Percentiles rank a stretch among this genome's conserved stretches.
Evolutionary conservation across 148 eudicot genomes (phyloP).

Genomic region (Dysphania ambrosioides): DNA sequence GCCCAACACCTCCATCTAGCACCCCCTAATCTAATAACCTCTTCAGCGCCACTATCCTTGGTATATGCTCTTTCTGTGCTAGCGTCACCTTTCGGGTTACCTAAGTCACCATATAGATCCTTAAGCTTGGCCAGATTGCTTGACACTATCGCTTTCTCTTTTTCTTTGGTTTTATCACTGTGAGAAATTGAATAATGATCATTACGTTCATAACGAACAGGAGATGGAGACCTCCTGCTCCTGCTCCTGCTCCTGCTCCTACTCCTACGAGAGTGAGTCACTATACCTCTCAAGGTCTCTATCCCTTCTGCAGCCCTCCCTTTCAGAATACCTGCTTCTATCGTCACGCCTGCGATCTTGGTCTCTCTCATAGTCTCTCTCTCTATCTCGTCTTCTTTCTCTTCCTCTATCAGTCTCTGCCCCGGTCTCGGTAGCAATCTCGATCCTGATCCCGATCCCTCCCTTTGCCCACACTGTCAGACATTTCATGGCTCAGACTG

Average conservation of each 20-base stretch:
- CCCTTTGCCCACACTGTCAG: slow-evolving; percentile 45
- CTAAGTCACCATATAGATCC: slow-evolving; percentile 77
- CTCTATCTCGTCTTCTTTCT: slow-evolving; percentile 28
- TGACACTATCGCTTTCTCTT: slow-evolving; percentile 43
- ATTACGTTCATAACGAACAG: slow-evolving; percentile 18
- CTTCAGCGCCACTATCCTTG: slow-evolving; percentile 59
- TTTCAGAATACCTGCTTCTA: slow-evolving; percentile 36
- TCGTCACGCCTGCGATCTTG: slow-evolving; percentile 63
- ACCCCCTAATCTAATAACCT: slow-evolving; percentile 85
- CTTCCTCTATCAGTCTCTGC: slow-evolving; percentile 30
- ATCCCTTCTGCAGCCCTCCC: slow-evolving; percentile 61
- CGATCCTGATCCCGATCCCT: slow-evolving; percentile 36
- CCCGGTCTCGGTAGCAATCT: slow-evolving; percentile 38
- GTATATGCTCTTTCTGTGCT: slow-evolving; percentile 33
- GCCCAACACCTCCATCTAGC: slow-evolving; percentile 62
- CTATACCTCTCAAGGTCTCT: slow-evolving; percentile 41
- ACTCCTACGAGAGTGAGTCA: slow-evolving; percentile 54
- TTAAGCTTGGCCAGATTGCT: slow-evolving; percentile 84
- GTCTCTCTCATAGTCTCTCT: slow-evolving; percentile 38
- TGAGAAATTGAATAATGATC: slow-evolving; percentile 41
- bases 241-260: slow-evolving; percentile 62
- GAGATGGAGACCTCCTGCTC: slow-evolving; percentile 54
- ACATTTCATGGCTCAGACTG: slow-evolving; percentile 75
- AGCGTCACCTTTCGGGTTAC: slow-evolving; percentile 44
- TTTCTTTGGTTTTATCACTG: slow-evolving; percentile 40